Evolutionary conservation across 2,329 filamentous ascomycete species (phyloP), one percentile per base, ranked within the genome.

Genomic region (Fusarium verticillioides): DNA sequence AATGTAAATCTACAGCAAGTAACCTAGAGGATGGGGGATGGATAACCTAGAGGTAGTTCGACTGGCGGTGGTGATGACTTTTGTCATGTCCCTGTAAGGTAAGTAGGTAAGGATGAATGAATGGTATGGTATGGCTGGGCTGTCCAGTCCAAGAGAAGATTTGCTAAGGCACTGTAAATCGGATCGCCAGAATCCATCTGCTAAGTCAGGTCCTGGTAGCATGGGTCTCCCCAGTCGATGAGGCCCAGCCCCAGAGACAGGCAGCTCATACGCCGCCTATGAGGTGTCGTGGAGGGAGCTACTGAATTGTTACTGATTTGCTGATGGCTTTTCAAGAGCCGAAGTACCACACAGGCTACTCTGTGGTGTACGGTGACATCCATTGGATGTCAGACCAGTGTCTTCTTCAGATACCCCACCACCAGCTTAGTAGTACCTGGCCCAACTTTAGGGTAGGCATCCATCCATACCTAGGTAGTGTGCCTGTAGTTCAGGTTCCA

Each of bases 51-150:
- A 69, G 65, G 46, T 67, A 47, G 43, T 56, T 58, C 43, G 39
- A 73, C 78, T 69, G 73, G 73, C 78, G 73, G 76, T 79, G 72
- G 75, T 79, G 76, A 77, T 78, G 78, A 70, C 76, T 74, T 76
- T 76, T 77, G 76, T 78, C 74, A 65, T 70, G 64, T 69, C 50
- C 54, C 40, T 47, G 50, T 9, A n/a, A 37, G 34, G 50, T 39
- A 53, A 39, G 50, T 9, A 53, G 28, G 50, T 9, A 53, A 39
- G 50, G 50, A 53, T 53, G 50, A 53, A 53, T 53, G 50, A 53
- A 32, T 32, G 32, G 12, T 30, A 53, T 53, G 50, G 50, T 58
- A n/a, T 58, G 40, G 37, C 16, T 34, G 28, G 23, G 18, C 34
- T 28, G 50, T 39, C 50, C 50, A 53, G 30, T 47, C 40, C 54